Evolutionary conservation across 345 rosid genomes (phyloP), one percentile per base, ranked within the genome.

Genomic region (Populus deltoides): DNA sequence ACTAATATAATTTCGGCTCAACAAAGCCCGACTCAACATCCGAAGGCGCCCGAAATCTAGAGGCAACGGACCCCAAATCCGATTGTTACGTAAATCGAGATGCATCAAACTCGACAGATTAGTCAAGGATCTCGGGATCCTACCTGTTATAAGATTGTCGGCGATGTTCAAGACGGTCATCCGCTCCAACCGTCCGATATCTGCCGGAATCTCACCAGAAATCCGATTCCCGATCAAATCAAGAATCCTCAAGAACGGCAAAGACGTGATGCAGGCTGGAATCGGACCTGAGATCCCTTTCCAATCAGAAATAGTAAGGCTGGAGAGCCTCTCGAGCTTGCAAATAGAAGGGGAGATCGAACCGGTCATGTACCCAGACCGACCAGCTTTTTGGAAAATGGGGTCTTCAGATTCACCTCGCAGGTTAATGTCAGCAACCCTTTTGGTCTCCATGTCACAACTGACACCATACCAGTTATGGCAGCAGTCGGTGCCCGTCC

Each of bases 381-480:
- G 86, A 66, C 79, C 83, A 24, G 97, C 87, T 66, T 86, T 81
- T 57, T 87, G 81, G 77, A 89, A 93, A 15, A 94, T 87, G 8
- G 98, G 97, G 66, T 94, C 97, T 63, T 93, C 90, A 3, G 98
- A 91, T 78, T 94, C 97, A 8, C 98, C 98, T 1, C 98, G 90
- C 72, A 95, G 97, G 85, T 86, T 93, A 35, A 95, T 87, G 81
- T 92, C 99, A 15, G 99, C 96, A 43, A 95, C 96, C 57, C 84
- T 90, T 79, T 73, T 78, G 69, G 91, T 86, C 72, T 88, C 74
- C 20, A 73, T 79, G 88, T 95, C 94, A 73, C 99, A 95, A 85
- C 93, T 91, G 68, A 95, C 69, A 68, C 98, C 99, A 82, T 93
- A 88, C 99, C 99, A 93, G 81, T 85, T 90, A 74, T 82, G 89